These are phyloP conservation scores for Puccinia polysora DNA, from an alignment of 1,284 basidiomycete species.

Conservation along the genomic window DNA sequence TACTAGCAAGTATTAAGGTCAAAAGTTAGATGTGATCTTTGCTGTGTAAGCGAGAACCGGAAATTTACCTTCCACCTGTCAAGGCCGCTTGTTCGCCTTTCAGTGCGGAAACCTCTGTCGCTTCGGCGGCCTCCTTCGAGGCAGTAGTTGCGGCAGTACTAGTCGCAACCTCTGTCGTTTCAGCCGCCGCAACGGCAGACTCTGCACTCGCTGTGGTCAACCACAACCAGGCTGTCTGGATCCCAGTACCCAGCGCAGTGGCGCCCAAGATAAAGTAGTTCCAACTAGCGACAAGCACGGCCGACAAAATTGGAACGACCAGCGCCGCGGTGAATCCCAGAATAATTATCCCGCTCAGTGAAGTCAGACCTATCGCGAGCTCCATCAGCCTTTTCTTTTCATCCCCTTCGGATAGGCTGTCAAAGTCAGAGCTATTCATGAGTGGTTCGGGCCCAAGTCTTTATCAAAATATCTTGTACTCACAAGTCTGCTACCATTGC, in stretches of 20 bases:
- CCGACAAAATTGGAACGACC: slow-evolving; percentile 12
- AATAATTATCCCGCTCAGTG: not conserved
- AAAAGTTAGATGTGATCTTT: too few species aligned
- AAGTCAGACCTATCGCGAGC: not conserved
- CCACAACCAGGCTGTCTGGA: slow-evolving; percentile 14
- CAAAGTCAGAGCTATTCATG: not conserved
- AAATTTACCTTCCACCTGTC: too few species aligned
- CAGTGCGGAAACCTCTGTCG: not conserved
- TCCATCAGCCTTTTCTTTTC: slow-evolving; percentile 1
- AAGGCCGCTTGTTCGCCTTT: not conserved
- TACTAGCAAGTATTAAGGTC: too few species aligned
- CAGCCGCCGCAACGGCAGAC: not conserved
- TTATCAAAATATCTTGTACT: not conserved
- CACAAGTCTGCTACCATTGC: slow-evolving; percentile 25
- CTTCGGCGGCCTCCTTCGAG: not conserved
- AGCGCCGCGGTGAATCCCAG: slow-evolving; percentile 1
- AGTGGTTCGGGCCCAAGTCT: not conserved
- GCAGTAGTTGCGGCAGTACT: slow-evolving; percentile 1
- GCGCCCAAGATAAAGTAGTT: not conserved
- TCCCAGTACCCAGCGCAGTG: not conserved
- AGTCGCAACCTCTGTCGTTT: not conserved
- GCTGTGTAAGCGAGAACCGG: too few species aligned
- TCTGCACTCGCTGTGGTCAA: not conserved
- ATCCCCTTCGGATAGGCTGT: not conserved
- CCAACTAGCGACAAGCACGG: not conserved